Percentiles rank a stretch among this genome's conserved stretches.
Conservation (phyloP, 768 basidiomycete genomes). For the Bullera alba region DNA sequence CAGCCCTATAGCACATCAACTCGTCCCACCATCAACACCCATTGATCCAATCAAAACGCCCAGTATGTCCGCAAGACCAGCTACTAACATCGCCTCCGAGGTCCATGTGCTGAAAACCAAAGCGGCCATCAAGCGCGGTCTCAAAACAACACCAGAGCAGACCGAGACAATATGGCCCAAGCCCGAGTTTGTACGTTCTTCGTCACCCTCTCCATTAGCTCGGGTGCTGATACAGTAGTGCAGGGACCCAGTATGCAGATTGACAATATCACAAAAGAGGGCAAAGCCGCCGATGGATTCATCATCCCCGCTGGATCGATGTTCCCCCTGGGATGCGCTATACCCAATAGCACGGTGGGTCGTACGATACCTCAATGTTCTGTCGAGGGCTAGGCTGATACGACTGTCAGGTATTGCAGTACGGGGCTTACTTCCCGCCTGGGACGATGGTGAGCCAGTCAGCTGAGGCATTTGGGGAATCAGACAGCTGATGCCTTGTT, state of each 20-base stretch:
- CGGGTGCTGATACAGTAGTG: too few species aligned
- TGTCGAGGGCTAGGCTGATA: neutral
- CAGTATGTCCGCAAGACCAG: neutral
- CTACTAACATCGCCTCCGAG: constrained; percentile 25
- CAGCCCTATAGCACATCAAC: too few species aligned
- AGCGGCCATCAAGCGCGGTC: constrained; percentile 28
- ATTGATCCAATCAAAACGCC: too few species aligned
- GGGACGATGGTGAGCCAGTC: constrained; percentile 33
- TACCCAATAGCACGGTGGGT: constrained; percentile 10
- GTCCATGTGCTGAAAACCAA: constrained; percentile 40
- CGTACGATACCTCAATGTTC: neutral
- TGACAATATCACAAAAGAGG: constrained; percentile 22
- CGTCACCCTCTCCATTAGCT: neutral
- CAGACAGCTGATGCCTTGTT: too few species aligned
- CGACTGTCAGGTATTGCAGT: constrained; percentile 9
- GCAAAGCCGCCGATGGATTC: constrained; percentile 25
- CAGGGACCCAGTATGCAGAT: constrained; percentile 32
- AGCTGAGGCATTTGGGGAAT: neutral
- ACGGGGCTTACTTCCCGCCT: constrained; percentile 33
- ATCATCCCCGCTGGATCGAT: constrained; percentile 37
- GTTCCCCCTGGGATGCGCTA: constrained; percentile 35
- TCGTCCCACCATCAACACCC: too few species aligned
- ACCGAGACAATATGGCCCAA: constrained; percentile 36
- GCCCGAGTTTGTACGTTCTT: constrained; percentile 35
- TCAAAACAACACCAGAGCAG: constrained; percentile 8